A percentile compares a stretch with the other conserved stretches of the same genome.
Evolutionary conservation across 2,329 filamentous ascomycete genomes (phyloP).

Genomic region (Botrytis paeoniae): DNA sequence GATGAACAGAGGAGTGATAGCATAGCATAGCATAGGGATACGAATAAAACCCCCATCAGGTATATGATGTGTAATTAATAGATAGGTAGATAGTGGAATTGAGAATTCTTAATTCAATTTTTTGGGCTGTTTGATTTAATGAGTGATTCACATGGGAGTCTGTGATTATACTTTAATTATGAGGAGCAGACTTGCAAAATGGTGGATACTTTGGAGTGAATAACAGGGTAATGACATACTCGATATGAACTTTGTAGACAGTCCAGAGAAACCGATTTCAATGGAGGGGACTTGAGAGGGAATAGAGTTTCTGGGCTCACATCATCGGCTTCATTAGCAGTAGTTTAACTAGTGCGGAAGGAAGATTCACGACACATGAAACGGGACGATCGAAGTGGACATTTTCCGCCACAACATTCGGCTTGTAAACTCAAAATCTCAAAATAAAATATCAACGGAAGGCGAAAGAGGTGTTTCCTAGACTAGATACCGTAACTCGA

Average conservation of each 20-base stretch:
- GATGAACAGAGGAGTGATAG: not conserved
- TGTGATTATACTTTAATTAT: not conserved
- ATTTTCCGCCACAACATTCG: not conserved
- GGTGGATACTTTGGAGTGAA: not conserved
- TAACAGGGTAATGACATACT: not conserved
- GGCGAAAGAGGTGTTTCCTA: not conserved
- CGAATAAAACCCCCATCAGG: not conserved
- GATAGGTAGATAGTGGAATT: constrained; percentile 10
- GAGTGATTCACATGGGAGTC: not conserved
- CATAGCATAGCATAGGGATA: not conserved
- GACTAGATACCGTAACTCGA: not conserved
- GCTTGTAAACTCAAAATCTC: not conserved
- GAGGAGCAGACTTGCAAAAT: not conserved
- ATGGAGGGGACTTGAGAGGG: no score
- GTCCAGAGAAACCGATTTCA: not conserved
- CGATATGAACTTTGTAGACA: not conserved
- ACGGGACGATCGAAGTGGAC: not conserved
- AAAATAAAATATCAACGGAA: not conserved
- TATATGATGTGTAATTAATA: constrained; percentile 8
- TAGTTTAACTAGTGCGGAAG: not conserved
- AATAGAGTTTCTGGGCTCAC: not conserved
- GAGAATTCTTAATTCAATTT: not conserved
- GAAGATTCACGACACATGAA: not conserved
- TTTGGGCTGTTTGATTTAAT: not conserved
- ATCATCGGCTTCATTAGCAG: not conserved